Percentiles rank a stretch among this genome's conserved stretches.
These are phyloP conservation scores for Xylaria sp. DNA, from an alignment of 2,329 filamentous ascomycete genomes.

Conservation along the genomic window DNA sequence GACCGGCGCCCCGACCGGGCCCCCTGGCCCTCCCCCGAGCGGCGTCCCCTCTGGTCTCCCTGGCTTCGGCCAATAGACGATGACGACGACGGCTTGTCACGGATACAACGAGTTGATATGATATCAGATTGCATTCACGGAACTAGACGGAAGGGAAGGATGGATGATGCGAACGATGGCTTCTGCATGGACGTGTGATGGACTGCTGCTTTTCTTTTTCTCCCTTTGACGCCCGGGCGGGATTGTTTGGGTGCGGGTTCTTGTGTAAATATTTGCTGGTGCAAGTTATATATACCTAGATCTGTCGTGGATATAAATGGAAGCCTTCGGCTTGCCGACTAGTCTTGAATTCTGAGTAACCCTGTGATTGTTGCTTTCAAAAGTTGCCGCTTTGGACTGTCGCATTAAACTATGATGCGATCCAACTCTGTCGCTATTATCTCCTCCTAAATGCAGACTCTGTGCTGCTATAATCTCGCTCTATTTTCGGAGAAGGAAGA, in stretches of 20 bases:
- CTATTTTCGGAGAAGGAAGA: no score
- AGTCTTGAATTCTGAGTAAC: no score
- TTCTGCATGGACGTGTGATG: background rate
- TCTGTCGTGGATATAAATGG: no score
- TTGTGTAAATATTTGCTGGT: background rate
- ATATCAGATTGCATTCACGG: background rate
- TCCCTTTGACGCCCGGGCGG: background rate
- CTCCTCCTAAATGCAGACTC: no score
- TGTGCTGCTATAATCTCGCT: no score
- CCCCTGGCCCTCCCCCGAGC: no score
- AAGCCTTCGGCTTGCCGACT: no score
- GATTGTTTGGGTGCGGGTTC: background rate
- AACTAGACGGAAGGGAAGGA: background rate
- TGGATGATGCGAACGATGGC: background rate
- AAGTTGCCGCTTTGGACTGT: no score
- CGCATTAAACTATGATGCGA: no score
- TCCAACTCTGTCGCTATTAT: no score
- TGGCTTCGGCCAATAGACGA: background rate
- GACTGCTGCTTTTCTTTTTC: background rate
- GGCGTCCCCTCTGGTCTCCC: background rate
- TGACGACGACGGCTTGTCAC: background rate
- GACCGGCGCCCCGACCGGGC: background rate
- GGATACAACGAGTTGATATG: background rate
- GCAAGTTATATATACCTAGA: background rate
- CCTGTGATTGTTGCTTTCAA: no score